Evolutionary conservation across 805 yeast genomes (phyloP), one percentile per base, ranked within the genome.

Genomic region (Maudiozyma serrabonitensis): DNA sequence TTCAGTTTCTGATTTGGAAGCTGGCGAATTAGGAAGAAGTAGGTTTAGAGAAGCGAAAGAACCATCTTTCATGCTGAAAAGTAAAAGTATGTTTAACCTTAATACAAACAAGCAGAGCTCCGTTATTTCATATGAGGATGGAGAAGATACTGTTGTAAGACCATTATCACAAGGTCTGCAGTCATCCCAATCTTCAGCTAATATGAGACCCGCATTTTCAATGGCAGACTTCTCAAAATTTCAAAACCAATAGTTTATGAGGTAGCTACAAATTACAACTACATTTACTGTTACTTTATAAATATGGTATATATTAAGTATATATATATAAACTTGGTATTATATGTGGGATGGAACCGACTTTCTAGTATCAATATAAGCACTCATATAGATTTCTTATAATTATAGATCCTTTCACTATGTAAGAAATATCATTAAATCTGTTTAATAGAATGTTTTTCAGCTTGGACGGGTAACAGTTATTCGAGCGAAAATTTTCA

Each of bases 171-270:
- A 45, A 43, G 18, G 49, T 25, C 15, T 18, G 8, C 21, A 41
- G 38, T 28, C 50, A 11, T 19, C 42, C 16, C 43, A 50, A 37
- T 46, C 56, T 23, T 37, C 51, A 23, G 47, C 45, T 8, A 42
- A 47, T 6, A 19, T 52, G 11, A 41, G 38, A 42, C 45, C 54
- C 6, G 43, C 48, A 23, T 52, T 52, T 18, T 46, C 54, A 0
- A 41, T 64, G 42, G 60, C 68, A 1, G 68, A 64, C 46, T 64
- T 64, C 45, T 60, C 64, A 12, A 61, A 59, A 42, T 62, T 59
- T 43, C 57, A 58, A 45, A 55, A 53, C 31, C 47, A 34, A 38
- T 38, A 19, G 16, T 35, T 35, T 1, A 9, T 7, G 18, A n/a
- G 18, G 18, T 6, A 13, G 18, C 38, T 6, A 13, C 11, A 7